Evolutionary conservation across 768 basidiomycete species (phyloP), one percentile per base, ranked within the genome.

Genomic region (Russula lepida): DNA sequence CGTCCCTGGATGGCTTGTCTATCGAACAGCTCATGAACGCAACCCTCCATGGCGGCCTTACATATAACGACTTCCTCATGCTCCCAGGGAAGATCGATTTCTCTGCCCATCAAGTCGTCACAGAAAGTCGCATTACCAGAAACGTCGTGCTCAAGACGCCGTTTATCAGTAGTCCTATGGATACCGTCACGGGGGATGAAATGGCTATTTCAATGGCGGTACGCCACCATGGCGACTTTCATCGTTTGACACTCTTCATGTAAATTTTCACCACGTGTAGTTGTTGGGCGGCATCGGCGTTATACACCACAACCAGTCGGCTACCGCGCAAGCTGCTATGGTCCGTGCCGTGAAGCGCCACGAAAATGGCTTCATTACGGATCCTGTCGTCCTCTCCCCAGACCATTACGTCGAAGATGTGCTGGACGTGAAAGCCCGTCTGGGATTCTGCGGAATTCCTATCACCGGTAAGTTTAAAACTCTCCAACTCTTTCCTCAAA

Each of bases 151-250:
- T 99, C 68, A 98, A 93, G 76, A 95, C 94, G 0, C 97, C 95
- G 0, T 95, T 99, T 76, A 79, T 98, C 78, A 95, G 92, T 72
- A 95, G 92, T 54, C 95, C 97, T 17, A 99, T 99, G 97, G 97
- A 99, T 77, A 99, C 97, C 48, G 97, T 98, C 68, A 98, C 97
- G 1, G 97, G 98, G 75, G 84, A 81, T 56, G 85, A 91, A 62
- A 95, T 95, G 91, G 92, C 92, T 32, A 92, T 95, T 71, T 78
- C 86, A 53, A 85, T 95, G 81, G 92, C 93, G 74, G 91, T 94
- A 88, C 74, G 58, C 66, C 25, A 21, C 43, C 59, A 15, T 59
- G 35, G 41, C 49, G 54, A 49, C 48, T 32, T 54, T 30, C 28
- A 50, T 35, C 51, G 37, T 60, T 6, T 37, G 28, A 13, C 50